Base-by-base conservation (phyloP, 441 rosid genomes). In the Capsella rubella region DNA sequence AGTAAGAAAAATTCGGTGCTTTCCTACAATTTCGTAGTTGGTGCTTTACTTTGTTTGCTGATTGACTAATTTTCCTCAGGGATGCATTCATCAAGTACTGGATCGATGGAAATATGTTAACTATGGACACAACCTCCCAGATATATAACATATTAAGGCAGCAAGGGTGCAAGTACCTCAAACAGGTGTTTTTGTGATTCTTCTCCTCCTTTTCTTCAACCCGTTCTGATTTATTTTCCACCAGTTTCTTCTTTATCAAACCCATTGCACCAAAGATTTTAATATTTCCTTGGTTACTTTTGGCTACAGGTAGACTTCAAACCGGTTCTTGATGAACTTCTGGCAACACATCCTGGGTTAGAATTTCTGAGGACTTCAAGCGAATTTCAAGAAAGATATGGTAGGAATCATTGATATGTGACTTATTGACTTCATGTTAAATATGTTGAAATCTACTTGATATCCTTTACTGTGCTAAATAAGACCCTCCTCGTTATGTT, bases 381-480 rank as follows among this genome's bases (percentile, higher is more conserved):
- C 60, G 89, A 87, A 71, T 85, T 84, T 72, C 91, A 85, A 83
- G 87, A 87, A 80, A 83, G 88, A 87, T 89, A 89, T 64, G 89
- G 93, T 89, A 75, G 47, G 85, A 61, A 75, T 12, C 4, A 21
- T 45, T 73, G 16, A 28, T 4, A 61, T 29, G 28, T 53, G 39
- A 43, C 29, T 29, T 11, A 18, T 68, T 61, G 35, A 59, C 62
- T 15, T 60, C 39, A 69, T 46, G 68, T 13, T 59, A 59, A 15
- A 46, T 47, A 39, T 49, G 4, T 32, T 39, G 53, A 49, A 31
- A 18, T 31, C 40, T 58, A 29, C 35, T 0, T 29, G 37, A 42
- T 18, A 21, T 34, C 16, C 43, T 78, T 64, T 32, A 9, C 46
- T 18, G 8, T 3, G 15, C 35, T n/a, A 50, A 49, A 50, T 35